Percentiles rank a stretch among this genome's conserved stretches.
These are phyloP conservation scores for Myxozyma vanderwaltii DNA, from an alignment of 805 yeast genomes.

Conservation along the genomic window DNA sequence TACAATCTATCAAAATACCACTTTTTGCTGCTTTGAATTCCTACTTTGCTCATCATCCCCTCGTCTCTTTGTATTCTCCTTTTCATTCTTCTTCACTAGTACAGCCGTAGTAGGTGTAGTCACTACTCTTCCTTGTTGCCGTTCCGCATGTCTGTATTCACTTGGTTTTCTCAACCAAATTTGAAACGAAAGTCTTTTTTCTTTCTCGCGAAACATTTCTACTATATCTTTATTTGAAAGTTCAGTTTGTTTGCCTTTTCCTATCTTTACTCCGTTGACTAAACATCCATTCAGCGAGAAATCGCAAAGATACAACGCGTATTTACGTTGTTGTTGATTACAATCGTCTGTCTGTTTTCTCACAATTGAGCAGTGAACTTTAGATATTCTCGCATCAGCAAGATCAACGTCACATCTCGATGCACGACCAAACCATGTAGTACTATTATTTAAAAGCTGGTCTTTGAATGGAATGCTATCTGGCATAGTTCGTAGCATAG, in stretches of 20 bases:
- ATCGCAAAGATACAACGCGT: conserved; percentile 70
- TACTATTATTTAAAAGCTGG: conserved; percentile 64
- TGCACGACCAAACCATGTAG: conserved; percentile 74
- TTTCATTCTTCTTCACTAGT: conserved; percentile 2
- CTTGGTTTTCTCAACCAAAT: conserved; percentile 12
- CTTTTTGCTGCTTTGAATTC: neutral
- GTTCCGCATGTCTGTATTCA: conserved; percentile 6
- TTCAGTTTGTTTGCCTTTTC: conserved; percentile 48
- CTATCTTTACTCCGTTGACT: conserved; percentile 42
- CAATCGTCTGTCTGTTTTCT: conserved; percentile 42
- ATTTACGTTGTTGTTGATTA: neutral
- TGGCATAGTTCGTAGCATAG: conserved; percentile 57
- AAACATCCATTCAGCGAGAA: conserved; percentile 78
- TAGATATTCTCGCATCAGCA: conserved; percentile 76
- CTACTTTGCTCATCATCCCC: neutral
- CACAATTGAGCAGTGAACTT: conserved; percentile 73
- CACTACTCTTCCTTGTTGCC: conserved; percentile 5
- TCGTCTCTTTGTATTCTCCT: neutral
- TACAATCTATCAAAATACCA: neutral
- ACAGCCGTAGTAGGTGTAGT: neutral
- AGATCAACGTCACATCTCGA: conserved; percentile 54
- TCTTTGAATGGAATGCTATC: conserved; percentile 52
- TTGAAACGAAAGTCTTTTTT: conserved; percentile 15
- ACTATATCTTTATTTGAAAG: conserved; percentile 23
- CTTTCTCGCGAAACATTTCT: conserved; percentile 16